These are phyloP conservation scores for Boletus smithii DNA, from an alignment of 1,284 basidiomycete species.

Conservation along the genomic window DNA sequence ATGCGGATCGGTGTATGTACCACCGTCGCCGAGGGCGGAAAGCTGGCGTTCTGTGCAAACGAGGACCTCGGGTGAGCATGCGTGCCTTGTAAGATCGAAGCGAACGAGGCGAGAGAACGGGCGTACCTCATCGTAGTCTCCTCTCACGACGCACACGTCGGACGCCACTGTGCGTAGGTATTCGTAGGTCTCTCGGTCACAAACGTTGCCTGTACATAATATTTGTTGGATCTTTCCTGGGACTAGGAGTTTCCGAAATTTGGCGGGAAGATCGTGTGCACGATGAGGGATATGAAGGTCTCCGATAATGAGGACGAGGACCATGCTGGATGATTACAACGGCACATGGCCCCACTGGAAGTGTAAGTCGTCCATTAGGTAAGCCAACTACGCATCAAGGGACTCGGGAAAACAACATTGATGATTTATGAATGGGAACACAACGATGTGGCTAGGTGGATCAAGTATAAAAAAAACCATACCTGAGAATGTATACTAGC, in stretches of 20 bases:
- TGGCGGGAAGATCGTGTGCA: slow-evolving; percentile 85
- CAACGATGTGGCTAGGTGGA: not conserved
- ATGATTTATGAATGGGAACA: not conserved
- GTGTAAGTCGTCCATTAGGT: slow-evolving; percentile 20
- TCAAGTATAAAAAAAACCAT: not conserved
- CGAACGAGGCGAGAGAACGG: not conserved
- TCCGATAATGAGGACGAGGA: slow-evolving; percentile 91
- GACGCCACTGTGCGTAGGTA: slow-evolving; percentile 96
- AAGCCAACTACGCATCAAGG: slow-evolving; percentile 22
- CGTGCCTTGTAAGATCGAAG: not conserved
- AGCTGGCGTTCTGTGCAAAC: slow-evolving; percentile 52
- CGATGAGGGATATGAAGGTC: slow-evolving; percentile 93
- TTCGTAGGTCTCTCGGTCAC: slow-evolving; percentile 95
- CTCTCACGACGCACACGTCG: slow-evolving; percentile 89
- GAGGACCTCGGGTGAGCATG: slow-evolving; percentile 12
- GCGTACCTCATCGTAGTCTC: slow-evolving; percentile 92
- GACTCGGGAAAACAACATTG: too few species aligned
- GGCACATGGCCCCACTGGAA: too few species aligned
- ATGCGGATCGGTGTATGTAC: slow-evolving; percentile 87
- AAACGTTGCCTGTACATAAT: slow-evolving; percentile 95
- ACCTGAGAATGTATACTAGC: slow-evolving; percentile 1
- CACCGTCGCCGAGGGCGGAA: slow-evolving; percentile 82
- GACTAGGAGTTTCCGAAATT: slow-evolving; percentile 96
- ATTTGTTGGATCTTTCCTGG: slow-evolving; percentile 99
- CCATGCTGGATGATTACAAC: slow-evolving; percentile 37